Base-by-base conservation (phyloP, 495 filamentous ascomycete species). In the Staphylotrichum tortipilum region DNA sequence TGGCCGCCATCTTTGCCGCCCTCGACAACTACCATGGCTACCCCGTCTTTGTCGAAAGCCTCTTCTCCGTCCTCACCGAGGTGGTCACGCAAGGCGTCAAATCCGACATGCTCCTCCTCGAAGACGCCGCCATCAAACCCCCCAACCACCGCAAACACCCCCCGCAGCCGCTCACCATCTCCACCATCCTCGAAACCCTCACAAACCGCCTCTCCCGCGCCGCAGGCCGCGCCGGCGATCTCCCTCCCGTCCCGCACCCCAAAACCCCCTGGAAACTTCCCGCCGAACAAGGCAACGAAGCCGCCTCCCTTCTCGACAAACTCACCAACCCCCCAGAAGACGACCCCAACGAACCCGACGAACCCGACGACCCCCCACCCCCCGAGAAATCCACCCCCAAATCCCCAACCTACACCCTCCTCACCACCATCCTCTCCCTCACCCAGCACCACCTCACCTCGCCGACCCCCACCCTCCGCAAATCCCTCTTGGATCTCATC, bases 1-100 rank as follows among this genome's bases (percentile, higher is more conserved):
- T 97, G 0, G 83, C 80, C 8, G 88, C 86, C 3, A 86, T 97
- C 19, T 96, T 99, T 58, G 86, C 84, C 0, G 88, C 92, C 3
- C 64, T 99, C 28, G 90, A 95, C 52, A 81, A 85, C 51, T 97
- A 89, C 57, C 94, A 99, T 65, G 92, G 92, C 4, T 97, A 97
- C 62, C 84, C 88, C 1, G 73, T 78, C 29, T 80, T 97, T 31
- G 89, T 94, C 0, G 86, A 94, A 59, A 75, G 81, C 52, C 74
- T 99, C 30, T 97, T 96, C 65, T 73, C 80, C 17, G 89, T 91
- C 0, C 67, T 99, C 8, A 78, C 76, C 26, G 83, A 84, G 30
- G 80, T 96, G 36, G 89, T 91, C 14, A 81, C 88, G 43, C 88
- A 94, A 63, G 84, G 85, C 4, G 78, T 81, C 2, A 85, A 81